Percentiles rank a stretch among this genome's conserved stretches.
phyloP scores from a whole-genome alignment of 108 stramenopile species.

The Hondaea fermentalgiana region DNA sequence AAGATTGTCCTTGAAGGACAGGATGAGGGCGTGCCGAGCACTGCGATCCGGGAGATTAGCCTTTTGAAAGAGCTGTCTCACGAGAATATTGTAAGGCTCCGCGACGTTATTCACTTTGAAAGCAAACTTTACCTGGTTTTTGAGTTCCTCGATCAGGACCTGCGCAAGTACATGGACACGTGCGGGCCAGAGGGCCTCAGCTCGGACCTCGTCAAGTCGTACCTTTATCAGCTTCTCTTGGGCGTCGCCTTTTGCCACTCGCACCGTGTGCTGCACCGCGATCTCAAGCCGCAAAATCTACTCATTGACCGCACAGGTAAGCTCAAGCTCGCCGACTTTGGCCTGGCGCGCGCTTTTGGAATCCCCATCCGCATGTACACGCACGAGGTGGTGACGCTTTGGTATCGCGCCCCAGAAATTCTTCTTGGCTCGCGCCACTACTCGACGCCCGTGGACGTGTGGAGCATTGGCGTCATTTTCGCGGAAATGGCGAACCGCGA shows the following conservation, averaged over 20 bases:
- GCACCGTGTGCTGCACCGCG: constrained; percentile 88
- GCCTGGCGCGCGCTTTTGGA: constrained; percentile 76
- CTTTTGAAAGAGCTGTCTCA: constrained; percentile 54
- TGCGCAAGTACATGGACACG: constrained; percentile 6
- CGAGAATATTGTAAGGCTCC: constrained; percentile 51
- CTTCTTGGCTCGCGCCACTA: constrained; percentile 79
- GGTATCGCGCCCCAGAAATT: constrained; percentile 97
- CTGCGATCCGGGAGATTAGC: constrained; percentile 56
- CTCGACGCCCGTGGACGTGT: constrained; percentile 84
- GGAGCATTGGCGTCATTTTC: constrained; percentile 91
- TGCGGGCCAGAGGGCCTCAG: neutral
- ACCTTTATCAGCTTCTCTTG: constrained; percentile 69
- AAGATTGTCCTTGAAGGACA: constrained; percentile 56
- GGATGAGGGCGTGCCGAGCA: constrained; percentile 27
- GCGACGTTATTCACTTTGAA: constrained; percentile 49
- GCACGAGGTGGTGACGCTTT: constrained; percentile 93
- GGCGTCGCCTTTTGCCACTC: constrained; percentile 92
- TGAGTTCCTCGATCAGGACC: constrained; percentile 69
- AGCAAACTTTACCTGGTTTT: constrained; percentile 86
- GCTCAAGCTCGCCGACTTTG: constrained; percentile 96
- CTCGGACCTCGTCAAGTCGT: constrained; percentile 29
- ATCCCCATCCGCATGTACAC: constrained; percentile 56
- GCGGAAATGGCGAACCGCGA: constrained; percentile 93
- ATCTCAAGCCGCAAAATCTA: constrained; percentile 95
- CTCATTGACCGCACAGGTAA: constrained; percentile 79